A percentile compares a stretch with the other conserved stretches of the same genome.
These are phyloP conservation scores for Penicillium sp. DNA, from an alignment of 2,329 filamentous ascomycete species.

Conservation along the genomic window DNA sequence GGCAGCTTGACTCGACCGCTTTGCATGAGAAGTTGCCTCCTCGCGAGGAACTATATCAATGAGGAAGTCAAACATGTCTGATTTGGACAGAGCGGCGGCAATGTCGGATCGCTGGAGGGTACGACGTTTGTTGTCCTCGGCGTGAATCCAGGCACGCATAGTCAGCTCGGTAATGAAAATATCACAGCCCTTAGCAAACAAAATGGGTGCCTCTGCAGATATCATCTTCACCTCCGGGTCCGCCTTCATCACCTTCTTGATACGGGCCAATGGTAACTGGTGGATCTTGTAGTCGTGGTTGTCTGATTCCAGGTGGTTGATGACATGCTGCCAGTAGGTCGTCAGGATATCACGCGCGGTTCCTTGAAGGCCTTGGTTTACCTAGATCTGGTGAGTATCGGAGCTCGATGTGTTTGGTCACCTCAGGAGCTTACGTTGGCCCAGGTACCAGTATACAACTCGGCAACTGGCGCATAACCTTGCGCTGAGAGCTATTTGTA, in stretches of 20 bases:
- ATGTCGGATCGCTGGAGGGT: conserved; percentile 96
- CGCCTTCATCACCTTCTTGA: conserved; percentile 99
- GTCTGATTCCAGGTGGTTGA: conserved; percentile 90
- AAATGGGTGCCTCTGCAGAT: conserved; percentile 92
- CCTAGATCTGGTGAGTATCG: conserved; percentile 52
- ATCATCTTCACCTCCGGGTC: conserved; percentile 99
- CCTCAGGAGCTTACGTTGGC: conserved; percentile 68
- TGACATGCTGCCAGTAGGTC: conserved; percentile 98
- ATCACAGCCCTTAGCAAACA: conserved; percentile 97
- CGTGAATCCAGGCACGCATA: conserved; percentile 99
- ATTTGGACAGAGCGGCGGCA: conserved; percentile 90
- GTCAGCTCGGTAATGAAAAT: conserved; percentile 99
- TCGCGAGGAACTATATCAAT: conserved; percentile 98
- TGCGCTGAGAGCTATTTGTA: conserved; percentile 70
- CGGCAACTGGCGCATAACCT: conserved; percentile 81
- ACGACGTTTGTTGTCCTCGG: conserved; percentile 96
- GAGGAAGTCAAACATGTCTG: conserved; percentile 99
- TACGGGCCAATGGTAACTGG: conserved; percentile 91
- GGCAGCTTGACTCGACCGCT: conserved; percentile 59
- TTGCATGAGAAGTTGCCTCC: conserved; percentile 81
- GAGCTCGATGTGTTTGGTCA: background rate
- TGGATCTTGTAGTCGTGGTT: conserved; percentile 98
- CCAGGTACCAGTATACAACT: conserved; percentile 92
- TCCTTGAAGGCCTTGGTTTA: conserved; percentile 90
- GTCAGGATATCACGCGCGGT: conserved; percentile 96